Evolutionary conservation across 139 green algal genomes (phyloP).

Genomic region (Micromonas pusilla): DNA sequence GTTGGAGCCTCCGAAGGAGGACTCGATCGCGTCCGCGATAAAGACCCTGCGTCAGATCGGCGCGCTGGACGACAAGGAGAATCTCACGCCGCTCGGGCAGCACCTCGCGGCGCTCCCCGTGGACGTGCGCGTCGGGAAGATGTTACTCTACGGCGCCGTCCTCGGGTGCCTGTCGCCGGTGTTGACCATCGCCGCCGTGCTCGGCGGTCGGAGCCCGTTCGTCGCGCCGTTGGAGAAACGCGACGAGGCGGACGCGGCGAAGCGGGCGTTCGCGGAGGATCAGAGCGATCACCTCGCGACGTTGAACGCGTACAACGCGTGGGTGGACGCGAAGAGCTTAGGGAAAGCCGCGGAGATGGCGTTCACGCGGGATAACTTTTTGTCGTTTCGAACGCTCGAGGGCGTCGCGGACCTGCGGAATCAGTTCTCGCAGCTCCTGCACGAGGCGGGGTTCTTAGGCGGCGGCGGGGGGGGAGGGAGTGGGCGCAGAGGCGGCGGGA

Average conservation of each 20-base stretch:
- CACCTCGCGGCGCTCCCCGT: slow-evolving; percentile 78
- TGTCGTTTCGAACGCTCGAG: slow-evolving; percentile 42
- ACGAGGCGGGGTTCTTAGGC: slow-evolving; percentile 52
- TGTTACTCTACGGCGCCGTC: slow-evolving; percentile 69
- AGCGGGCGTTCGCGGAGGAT: slow-evolving; percentile 43
- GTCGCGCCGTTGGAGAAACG: slow-evolving; percentile 54
- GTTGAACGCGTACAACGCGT: slow-evolving; percentile 68
- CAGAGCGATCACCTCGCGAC: slow-evolving; percentile 74
- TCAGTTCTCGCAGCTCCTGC: slow-evolving; percentile 78
- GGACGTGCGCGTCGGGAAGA: slow-evolving; percentile 53
- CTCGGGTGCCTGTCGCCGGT: slow-evolving; percentile 63
- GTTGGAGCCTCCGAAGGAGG: slow-evolving; percentile 17
- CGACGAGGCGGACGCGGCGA: slow-evolving; percentile 54
- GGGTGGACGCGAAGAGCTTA: slow-evolving; percentile 31
- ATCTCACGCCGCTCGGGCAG: slow-evolving; percentile 68
- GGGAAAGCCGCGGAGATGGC: slow-evolving; percentile 11
- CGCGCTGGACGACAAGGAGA: slow-evolving; percentile 30
- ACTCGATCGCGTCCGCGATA: slow-evolving; percentile 34
- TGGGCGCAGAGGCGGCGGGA: neutral
- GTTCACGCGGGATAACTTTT: slow-evolving; percentile 27
- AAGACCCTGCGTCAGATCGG: slow-evolving; percentile 7
- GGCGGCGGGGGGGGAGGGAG: neutral
- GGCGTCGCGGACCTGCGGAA: slow-evolving; percentile 68
- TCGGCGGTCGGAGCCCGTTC: slow-evolving; percentile 75
- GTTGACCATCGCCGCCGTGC: slow-evolving; percentile 81